Percentiles rank a stretch among this genome's conserved stretches.
These are phyloP conservation scores for Debaryomyces coudertii DNA, from an alignment of 1,139 yeast genomes.

Conservation along the genomic window DNA sequence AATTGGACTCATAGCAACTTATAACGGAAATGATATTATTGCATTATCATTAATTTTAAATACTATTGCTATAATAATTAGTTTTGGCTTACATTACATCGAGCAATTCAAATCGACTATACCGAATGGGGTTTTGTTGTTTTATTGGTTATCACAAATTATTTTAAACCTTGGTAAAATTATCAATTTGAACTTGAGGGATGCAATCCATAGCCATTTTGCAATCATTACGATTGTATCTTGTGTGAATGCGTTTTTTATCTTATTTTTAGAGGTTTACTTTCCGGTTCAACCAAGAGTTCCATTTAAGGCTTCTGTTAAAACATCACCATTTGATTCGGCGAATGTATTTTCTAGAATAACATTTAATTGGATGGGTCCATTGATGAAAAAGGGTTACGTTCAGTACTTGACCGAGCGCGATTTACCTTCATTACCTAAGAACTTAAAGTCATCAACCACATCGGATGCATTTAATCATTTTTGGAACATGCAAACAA, in stretches of 20 bases:
- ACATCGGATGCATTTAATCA: conserved; percentile 54
- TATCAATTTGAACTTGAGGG: conserved; percentile 54
- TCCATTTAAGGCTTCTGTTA: conserved; percentile 43
- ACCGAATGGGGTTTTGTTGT: conserved; percentile 69
- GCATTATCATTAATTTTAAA: conserved; percentile 45
- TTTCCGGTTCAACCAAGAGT: conserved; percentile 47
- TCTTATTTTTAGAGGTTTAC: conserved; percentile 58
- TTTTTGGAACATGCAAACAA: conserved; percentile 58
- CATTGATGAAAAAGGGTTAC: conserved; percentile 85
- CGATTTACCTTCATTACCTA: conserved; percentile 84
- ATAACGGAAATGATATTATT: conserved; percentile 42
- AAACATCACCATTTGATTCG: conserved; percentile 64
- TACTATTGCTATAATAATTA: conserved; percentile 49
- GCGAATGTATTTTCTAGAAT: conserved; percentile 83
- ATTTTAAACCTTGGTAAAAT: conserved; percentile 43
- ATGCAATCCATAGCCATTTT: conserved; percentile 33
- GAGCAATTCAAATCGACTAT: conserved; percentile 70
- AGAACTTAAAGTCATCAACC: conserved; percentile 55
- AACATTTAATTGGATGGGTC: conserved; percentile 92
- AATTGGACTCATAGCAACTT: conserved; percentile 26
- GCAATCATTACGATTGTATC: conserved; percentile 51
- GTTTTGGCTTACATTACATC: conserved; percentile 62
- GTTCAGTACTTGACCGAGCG: conserved; percentile 67
- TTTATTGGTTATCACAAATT: conserved; percentile 73
- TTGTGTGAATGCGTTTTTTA: conserved; percentile 50